Evolutionary conservation across 2,329 filamentous ascomycete species (phyloP).

Genomic region (Claviceps maximensis): DNA sequence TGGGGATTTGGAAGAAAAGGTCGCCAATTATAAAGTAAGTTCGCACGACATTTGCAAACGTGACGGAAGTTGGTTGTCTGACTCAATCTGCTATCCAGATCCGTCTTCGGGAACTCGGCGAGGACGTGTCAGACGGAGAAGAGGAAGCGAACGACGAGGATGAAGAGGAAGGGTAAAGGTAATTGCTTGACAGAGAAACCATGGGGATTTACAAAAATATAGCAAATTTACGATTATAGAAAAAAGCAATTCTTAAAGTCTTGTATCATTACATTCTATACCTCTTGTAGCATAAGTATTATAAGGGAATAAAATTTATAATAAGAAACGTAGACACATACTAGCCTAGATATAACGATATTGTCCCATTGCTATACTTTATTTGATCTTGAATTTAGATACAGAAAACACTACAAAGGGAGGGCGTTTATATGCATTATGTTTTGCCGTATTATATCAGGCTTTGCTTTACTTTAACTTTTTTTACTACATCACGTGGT

Average conservation of each 20-base stretch:
- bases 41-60: not conserved
- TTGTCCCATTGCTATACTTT: too few relatives aligned
- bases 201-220: not conserved
- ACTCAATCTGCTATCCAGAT: conserved; percentile 20
- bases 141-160: conserved; percentile 38
- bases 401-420: too few relatives aligned
- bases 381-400: too few relatives aligned
- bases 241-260: not conserved
- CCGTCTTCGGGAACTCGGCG: conserved; percentile 52
- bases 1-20: conserved; percentile 66
- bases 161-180: conserved; percentile 28
- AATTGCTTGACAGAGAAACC: not conserved
- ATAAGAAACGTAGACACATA: too few relatives aligned
- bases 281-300: too few relatives aligned
- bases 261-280: too few relatives aligned
- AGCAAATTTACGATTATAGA: not conserved
- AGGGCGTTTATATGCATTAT: too few relatives aligned
- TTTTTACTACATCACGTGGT: too few relatives aligned
- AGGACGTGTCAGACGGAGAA: conserved; percentile 52
- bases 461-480: too few relatives aligned
- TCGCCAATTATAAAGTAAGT: conserved; percentile 58
- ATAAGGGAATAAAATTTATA: too few relatives aligned
- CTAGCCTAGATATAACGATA: too few relatives aligned
- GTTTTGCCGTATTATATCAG: too few relatives aligned
- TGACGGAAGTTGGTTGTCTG: not conserved